These are phyloP conservation scores for Phylloporus sp. DNA, from an alignment of 768 basidiomycete species.

Conservation along the genomic window DNA sequence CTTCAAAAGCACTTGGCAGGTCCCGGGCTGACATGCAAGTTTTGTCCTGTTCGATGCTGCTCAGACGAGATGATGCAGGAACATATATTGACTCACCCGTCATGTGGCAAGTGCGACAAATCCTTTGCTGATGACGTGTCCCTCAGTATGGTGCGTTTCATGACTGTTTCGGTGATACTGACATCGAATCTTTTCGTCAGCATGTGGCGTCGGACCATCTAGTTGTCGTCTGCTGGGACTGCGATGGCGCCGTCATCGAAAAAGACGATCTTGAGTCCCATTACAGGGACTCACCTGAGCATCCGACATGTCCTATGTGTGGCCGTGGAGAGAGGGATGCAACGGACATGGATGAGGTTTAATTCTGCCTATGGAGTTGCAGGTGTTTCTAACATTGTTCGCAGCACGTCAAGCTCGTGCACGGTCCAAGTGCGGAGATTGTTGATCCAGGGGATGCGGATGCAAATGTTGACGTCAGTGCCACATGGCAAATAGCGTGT, in stretches of 20 bases:
- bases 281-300: constrained; percentile 20
- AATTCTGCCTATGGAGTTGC: not conserved
- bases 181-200: constrained; percentile 7
- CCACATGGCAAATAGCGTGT: not conserved
- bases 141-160: constrained; percentile 19
- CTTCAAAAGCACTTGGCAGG: constrained; percentile 19
- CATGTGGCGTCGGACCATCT: constrained; percentile 22
- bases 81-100: constrained; percentile 22
- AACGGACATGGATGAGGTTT: constrained; percentile 20
- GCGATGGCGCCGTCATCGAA: constrained; percentile 24
- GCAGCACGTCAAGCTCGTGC: constrained; percentile 21
- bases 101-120: constrained; percentile 20
- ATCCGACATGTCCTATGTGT: constrained; percentile 21
- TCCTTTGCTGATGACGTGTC: constrained; percentile 17
- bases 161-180: not conserved
- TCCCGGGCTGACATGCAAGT: constrained; percentile 16
- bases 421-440: constrained; percentile 6
- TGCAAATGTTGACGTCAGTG: constrained; percentile 4
- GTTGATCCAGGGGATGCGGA: too few relatives aligned
- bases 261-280: constrained; percentile 17
- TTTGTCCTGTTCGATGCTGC: constrained; percentile 20
- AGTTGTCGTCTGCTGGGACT: constrained; percentile 29
- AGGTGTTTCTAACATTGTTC: constrained; percentile 6
- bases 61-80: constrained; percentile 25
- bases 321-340: constrained; percentile 12